phyloP scores from a whole-genome alignment of 225 moss, liverwort and hornwort genomes.

The Takakia lepidozioides region DNA sequence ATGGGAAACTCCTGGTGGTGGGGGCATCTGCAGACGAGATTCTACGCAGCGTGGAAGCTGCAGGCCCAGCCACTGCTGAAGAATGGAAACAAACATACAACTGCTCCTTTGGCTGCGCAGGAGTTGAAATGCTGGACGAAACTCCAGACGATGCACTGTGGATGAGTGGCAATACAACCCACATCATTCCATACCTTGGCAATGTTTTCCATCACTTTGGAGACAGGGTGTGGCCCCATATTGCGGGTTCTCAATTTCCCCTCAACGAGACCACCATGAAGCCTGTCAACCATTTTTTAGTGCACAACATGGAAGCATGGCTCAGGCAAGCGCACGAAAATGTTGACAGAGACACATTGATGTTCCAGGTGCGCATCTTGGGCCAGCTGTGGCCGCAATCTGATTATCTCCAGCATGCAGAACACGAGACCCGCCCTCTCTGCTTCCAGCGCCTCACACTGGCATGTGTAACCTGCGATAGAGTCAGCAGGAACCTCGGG shows the following conservation, averaged over 20 bases:
- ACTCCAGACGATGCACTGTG: slow-evolving; percentile 42
- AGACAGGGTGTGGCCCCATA: slow-evolving; percentile 78
- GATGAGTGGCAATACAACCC: slow-evolving; percentile 59
- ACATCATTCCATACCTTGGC: slow-evolving; percentile 64
- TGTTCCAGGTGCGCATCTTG: slow-evolving; percentile 72
- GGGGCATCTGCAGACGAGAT: slow-evolving; percentile 47
- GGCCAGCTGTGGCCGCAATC: slow-evolving; percentile 18
- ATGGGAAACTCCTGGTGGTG: slow-evolving; percentile 72
- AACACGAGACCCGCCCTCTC: slow-evolving; percentile 28
- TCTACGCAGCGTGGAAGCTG: slow-evolving; percentile 16
- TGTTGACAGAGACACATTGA: slow-evolving; percentile 72
- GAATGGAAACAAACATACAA: slow-evolving; percentile 67
- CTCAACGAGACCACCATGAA: slow-evolving; percentile 18
- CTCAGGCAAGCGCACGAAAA: slow-evolving; percentile 57
- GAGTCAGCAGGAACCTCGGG: slow-evolving; percentile 40
- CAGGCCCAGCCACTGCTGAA: slow-evolving; percentile 18
- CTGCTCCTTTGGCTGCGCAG: slow-evolving; percentile 45
- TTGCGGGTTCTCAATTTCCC: slow-evolving; percentile 40
- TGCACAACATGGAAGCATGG: slow-evolving; percentile 66
- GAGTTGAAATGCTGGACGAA: slow-evolving; percentile 15
- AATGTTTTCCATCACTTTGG: slow-evolving; percentile 81
- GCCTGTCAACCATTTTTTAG: slow-evolving; percentile 41
- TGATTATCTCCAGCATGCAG: slow-evolving; percentile 52
- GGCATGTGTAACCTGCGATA: slow-evolving; percentile 44
- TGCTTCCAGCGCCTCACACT: slow-evolving; percentile 66